Evolutionary conservation across 805 yeast genomes (phyloP).

Genomic region (Vanderwaltozyma verrucispora): DNA sequence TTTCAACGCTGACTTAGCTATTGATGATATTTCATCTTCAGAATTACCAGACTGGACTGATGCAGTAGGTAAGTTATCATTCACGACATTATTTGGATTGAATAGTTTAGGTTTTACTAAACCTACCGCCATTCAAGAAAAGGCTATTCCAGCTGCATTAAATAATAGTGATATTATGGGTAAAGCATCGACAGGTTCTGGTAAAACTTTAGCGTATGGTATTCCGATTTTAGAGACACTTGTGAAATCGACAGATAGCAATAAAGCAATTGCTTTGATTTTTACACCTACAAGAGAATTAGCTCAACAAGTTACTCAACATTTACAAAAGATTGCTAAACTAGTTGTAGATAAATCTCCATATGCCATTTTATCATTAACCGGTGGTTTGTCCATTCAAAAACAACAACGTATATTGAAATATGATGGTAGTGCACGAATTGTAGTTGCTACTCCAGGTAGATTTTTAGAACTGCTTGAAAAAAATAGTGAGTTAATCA

Average conservation of each 20-base stretch:
- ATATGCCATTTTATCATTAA: constrained; percentile 60
- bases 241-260: constrained; percentile 10
- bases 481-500: constrained; percentile 37
- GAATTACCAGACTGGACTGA: constrained; percentile 54
- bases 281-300: constrained; percentile 95
- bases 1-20: constrained; percentile 15
- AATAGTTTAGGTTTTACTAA: constrained; percentile 42
- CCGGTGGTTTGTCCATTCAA: constrained; percentile 93
- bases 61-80: constrained; percentile 34
- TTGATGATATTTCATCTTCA: constrained; percentile 29
- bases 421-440: constrained; percentile 54
- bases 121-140: constrained; percentile 81
- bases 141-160: constrained; percentile 63
- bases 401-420: constrained; percentile 77
- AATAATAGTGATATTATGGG: constrained; percentile 80
- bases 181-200: constrained; percentile 95
- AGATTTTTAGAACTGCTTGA: constrained; percentile 75
- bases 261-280: constrained; percentile 59
- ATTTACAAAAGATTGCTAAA: constrained; percentile 42
- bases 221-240: constrained; percentile 76
- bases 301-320: constrained; percentile 87
- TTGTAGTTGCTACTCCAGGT: constrained; percentile 93
- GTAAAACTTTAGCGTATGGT: constrained; percentile 94
- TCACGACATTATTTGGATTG: constrained; percentile 53
- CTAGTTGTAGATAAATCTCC: constrained; percentile 37